Base-by-base conservation (phyloP, 1,284 basidiomycete species). In the Cystobasidium slooffiae region DNA sequence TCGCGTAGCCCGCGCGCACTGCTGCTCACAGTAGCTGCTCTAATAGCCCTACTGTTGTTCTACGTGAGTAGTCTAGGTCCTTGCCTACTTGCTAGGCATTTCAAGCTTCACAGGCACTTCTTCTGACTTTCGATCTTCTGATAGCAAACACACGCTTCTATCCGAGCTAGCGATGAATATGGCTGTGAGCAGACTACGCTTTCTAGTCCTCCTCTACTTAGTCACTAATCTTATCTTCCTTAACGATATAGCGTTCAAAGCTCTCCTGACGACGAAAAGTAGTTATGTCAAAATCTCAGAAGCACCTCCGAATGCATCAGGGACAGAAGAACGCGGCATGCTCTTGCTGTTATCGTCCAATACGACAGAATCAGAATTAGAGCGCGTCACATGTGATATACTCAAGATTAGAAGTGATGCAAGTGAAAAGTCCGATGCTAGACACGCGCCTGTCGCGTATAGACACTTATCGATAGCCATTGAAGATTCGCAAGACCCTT, bases 341-440 rank as follows among this genome's bases (percentile, higher is more conserved):
- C 41, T 69, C 43, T 10, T 69, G 14, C 22, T 69, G 44, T 41
- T 69, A 14, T 61, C 68, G 18, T 22, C 55, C 12, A 44, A 51
- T 39, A 61, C 47, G 12, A 58, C 43, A 52, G 53, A 58, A 39
- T 22, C 18, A 14, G 55, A 69, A 58, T 46, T 69, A 10, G 55
- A 59, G 16, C 68, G 55, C 43, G 31, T 69, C 24, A 44, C 55
- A 31, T 69, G 68, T 56, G 68, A 69, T 58, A 61, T 69, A 44
- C 55, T 61, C 52, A 69, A 58, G 55, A 69, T 69, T 43, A 52
- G 55, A 49, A 39, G 31, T 18, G 37, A 64, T 22, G 44, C 43
- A 53, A 31, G 10, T 18, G 69, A 64, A 14, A 41, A 14, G 47
- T 39, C 43, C 10, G 31, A 39, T 14, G 24, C 22, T 31, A 37